Evolutionary conservation across 1,284 basidiomycete genomes (phyloP).

Genomic region (Fomitopsis palustris): DNA sequence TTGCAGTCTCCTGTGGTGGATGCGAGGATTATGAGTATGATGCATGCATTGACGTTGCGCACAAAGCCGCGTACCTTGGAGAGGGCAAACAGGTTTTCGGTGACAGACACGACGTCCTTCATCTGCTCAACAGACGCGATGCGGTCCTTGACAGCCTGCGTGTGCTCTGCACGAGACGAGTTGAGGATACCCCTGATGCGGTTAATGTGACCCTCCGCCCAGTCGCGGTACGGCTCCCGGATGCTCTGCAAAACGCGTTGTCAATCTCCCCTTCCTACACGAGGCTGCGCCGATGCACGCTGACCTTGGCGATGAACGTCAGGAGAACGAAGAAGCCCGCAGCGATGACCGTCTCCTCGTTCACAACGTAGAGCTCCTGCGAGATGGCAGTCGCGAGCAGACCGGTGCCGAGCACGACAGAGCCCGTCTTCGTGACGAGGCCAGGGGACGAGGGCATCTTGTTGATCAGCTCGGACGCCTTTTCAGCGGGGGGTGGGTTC

Average conservation of each 20-base stretch:
- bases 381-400: constrained; percentile 92
- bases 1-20: constrained; percentile 76
- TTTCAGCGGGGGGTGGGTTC: constrained; percentile 72
- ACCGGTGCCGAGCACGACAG: constrained; percentile 89
- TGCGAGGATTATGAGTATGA: not conserved
- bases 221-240: constrained; percentile 87
- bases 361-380: constrained; percentile 96
- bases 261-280: not conserved
- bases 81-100: constrained; percentile 86
- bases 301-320: constrained; percentile 78
- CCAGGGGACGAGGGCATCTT: constrained; percentile 87
- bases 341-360: constrained; percentile 88
- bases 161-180: constrained; percentile 85
- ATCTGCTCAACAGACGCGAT: constrained; percentile 90
- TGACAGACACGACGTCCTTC: constrained; percentile 92
- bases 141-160: constrained; percentile 89
- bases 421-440: constrained; percentile 92
- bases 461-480: constrained; percentile 90
- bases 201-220: constrained; percentile 87
- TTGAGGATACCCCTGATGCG: constrained; percentile 85
- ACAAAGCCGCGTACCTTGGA: constrained; percentile 66
- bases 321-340: constrained; percentile 88
- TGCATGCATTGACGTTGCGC: not conserved
- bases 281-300: not conserved
- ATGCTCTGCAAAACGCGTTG: constrained; percentile 20